phyloP scores from a whole-genome alignment of 345 rosid species.

The Heritiera fomes region DNA sequence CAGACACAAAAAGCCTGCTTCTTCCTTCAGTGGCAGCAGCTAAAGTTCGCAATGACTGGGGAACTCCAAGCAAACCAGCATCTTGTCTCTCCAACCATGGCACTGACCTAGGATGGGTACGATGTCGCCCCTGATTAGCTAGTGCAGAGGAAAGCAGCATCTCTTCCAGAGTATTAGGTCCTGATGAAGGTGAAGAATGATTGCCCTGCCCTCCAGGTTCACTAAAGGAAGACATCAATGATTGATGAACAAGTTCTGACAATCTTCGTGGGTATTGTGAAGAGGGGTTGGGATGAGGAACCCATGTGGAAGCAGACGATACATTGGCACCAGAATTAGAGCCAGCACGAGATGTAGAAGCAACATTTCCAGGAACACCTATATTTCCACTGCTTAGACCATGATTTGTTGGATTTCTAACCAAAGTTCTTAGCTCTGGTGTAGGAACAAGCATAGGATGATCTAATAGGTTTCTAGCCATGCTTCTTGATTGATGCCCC shows the following conservation, averaged over 20 bases:
- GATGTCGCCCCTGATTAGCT: conserved; percentile 49
- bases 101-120: conserved; percentile 54
- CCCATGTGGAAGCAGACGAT: conserved; percentile 46
- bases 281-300: conserved; percentile 51
- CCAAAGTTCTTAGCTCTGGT: conserved; percentile 45
- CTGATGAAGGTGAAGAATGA: conserved; percentile 37
- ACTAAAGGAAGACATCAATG: conserved; percentile 55
- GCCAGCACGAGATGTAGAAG: conserved; percentile 50
- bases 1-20: conserved; percentile 62
- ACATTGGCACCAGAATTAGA: conserved; percentile 52
- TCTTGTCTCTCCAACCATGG: conserved; percentile 62
- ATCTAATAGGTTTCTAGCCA: conserved; percentile 43
- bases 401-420: conserved; percentile 44
- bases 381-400: conserved; percentile 31
- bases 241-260: conserved; percentile 69
- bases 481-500: conserved; percentile 48
- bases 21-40: conserved; percentile 70
- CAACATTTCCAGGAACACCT: conserved; percentile 47
- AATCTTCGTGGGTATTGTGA: conserved; percentile 57
- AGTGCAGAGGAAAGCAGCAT: conserved; percentile 47
- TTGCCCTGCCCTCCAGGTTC: conserved; percentile 54
- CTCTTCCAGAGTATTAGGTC: conserved; percentile 46
- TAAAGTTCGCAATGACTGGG: conserved; percentile 57
- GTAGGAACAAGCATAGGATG: conserved; percentile 52
- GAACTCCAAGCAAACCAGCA: conserved; percentile 50